Evolutionary conservation across 139 green algal species (phyloP).

Genomic region (Penium margaritaceum): DNA sequence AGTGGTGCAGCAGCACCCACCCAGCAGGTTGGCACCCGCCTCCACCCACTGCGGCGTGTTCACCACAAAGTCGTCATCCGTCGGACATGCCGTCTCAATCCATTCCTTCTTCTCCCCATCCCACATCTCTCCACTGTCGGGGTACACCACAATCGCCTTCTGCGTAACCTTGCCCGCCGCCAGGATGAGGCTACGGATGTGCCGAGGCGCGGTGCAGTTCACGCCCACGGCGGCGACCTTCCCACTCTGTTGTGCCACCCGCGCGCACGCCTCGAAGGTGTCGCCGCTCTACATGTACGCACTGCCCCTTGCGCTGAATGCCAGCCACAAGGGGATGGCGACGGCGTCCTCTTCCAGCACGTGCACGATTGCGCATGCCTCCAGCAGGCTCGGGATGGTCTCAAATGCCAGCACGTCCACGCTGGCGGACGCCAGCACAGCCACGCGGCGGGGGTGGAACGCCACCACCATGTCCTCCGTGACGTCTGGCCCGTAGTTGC

Average conservation of each 20-base stretch:
- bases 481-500: conserved; percentile 31
- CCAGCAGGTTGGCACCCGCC: conserved; percentile 29
- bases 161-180: background rate
- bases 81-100: conserved; percentile 23
- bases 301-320: conserved; percentile 35
- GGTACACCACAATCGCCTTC: conserved; percentile 44
- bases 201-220: conserved; percentile 39
- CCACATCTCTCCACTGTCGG: conserved; percentile 42
- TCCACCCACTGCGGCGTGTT: conserved; percentile 21
- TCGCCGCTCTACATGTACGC: conserved; percentile 2
- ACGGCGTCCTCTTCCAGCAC: conserved; percentile 28
- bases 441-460: conserved; percentile 35
- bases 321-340: conserved; percentile 20
- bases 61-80: conserved; percentile 30
- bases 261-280: conserved; percentile 18
- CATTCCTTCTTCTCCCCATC: conserved; percentile 38
- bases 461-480: conserved; percentile 33
- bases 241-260: background rate
- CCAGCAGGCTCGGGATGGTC: conserved; percentile 30
- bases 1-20: conserved; percentile 45
- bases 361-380: conserved; percentile 31
- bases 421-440: conserved; percentile 19
- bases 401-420: conserved; percentile 40
- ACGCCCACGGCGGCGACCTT: conserved; percentile 35
- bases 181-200: conserved; percentile 17